phyloP scores from a whole-genome alignment of 805 yeast genomes.

The Maudiozyma turicensis region DNA sequence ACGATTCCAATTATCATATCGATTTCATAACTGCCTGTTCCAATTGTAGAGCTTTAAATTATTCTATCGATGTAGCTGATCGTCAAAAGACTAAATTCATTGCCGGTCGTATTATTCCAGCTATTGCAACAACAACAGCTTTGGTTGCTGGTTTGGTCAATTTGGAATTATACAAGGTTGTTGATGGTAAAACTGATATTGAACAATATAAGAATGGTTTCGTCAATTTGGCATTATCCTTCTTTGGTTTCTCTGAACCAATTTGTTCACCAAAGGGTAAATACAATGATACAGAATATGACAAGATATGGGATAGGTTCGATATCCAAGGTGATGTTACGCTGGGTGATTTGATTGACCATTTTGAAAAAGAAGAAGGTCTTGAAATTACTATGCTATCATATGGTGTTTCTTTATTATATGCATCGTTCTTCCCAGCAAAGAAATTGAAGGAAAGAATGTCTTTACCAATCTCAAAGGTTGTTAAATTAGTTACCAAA shows the following conservation, averaged over 20 bases:
- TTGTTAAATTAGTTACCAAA: conserved; percentile 79
- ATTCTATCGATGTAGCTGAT: conserved; percentile 82
- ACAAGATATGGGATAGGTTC: conserved; percentile 92
- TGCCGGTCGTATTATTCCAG: conserved; percentile 98
- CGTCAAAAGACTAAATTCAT: conserved; percentile 86
- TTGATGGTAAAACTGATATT: conserved; percentile 59
- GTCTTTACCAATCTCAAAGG: conserved; percentile 54
- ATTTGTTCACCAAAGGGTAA: conserved; percentile 74
- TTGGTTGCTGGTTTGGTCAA: conserved; percentile 92
- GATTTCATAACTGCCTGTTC: conserved; percentile 95
- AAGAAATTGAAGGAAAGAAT: conserved; percentile 77
- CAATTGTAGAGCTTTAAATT: conserved; percentile 89
- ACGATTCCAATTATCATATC: conserved; percentile 91
- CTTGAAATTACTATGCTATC: conserved; percentile 86
- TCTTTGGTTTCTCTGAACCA: conserved; percentile 95
- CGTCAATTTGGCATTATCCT: conserved; percentile 85
- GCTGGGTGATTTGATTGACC: conserved; percentile 58
- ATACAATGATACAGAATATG: conserved; percentile 71
- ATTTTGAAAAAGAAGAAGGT: conserved; percentile 75
- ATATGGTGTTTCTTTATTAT: conserved; percentile 77
- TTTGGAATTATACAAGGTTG: conserved; percentile 84
- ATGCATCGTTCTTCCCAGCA: conserved; percentile 90
- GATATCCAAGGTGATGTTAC: conserved; percentile 71
- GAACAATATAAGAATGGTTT: conserved; percentile 91
- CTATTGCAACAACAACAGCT: conserved; percentile 98